Evolutionary conservation across 352 stramenopile species (phyloP).

Genomic region (Plasmopara muralis): DNA sequence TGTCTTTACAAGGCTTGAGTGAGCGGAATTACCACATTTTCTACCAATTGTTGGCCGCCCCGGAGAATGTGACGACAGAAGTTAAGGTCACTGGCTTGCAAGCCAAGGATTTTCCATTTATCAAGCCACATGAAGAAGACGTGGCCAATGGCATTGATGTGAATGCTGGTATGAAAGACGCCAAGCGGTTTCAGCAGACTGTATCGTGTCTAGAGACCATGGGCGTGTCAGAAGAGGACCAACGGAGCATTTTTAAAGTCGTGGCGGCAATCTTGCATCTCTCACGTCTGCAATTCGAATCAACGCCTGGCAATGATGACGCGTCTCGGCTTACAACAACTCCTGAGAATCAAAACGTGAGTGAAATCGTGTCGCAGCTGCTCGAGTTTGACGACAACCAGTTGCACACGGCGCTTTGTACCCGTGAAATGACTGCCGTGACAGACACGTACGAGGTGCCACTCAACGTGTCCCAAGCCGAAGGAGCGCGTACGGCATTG

Average conservation of each 20-base stretch:
- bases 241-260: conserved; percentile 73
- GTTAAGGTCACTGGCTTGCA: conserved; percentile 67
- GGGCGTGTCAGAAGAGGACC: conserved; percentile 55
- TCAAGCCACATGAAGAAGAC: conserved; percentile 38
- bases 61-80: conserved; percentile 40
- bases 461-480: conserved; percentile 75
- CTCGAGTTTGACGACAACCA: conserved; percentile 61
- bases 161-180: conserved; percentile 61
- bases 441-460: conserved; percentile 80
- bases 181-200: conserved; percentile 63
- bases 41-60: conserved; percentile 89
- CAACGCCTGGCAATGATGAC: conserved; percentile 52
- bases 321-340: conserved; percentile 52
- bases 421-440: conserved; percentile 75
- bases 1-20: conserved; percentile 85
- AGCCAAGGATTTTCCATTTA: conserved; percentile 78
- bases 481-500: conserved; percentile 69
- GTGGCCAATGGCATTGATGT: conserved; percentile 29
- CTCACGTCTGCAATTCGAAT: conserved; percentile 63
- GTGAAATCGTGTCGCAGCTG: conserved; percentile 50
- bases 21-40: conserved; percentile 99
- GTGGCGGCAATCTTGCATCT: conserved; percentile 80
- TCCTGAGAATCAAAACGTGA: conserved; percentile 40
- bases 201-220: conserved; percentile 75
- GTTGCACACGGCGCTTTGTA: conserved; percentile 62